Evolutionary conservation across 306 rosid species (phyloP).

Genomic region (Malus orientalis): DNA sequence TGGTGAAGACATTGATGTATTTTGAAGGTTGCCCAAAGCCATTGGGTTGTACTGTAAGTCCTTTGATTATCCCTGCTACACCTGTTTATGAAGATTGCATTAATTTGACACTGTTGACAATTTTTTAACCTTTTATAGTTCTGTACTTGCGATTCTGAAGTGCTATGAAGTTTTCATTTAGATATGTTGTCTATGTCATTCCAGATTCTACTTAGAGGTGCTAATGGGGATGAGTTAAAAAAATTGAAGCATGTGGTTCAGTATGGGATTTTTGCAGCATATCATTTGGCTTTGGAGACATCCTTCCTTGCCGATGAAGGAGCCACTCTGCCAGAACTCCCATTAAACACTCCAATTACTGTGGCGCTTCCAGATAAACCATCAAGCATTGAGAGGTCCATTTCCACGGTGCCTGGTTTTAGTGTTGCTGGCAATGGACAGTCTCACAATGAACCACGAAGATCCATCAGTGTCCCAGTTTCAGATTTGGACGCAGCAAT

Average conservation of each 20-base stretch:
- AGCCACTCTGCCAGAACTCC: conserved; percentile 84
- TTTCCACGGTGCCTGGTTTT: conserved; percentile 79
- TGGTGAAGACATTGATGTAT: conserved; percentile 85
- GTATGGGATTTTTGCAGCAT: conserved; percentile 95
- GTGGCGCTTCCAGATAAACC: conserved; percentile 72
- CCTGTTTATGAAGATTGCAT: not conserved
- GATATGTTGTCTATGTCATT: conserved; percentile 13
- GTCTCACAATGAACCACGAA: conserved; percentile 33
- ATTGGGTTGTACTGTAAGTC: conserved; percentile 90
- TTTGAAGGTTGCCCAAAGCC: conserved; percentile 99
- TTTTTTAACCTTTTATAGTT: not conserved
- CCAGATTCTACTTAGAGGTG: conserved; percentile 91
- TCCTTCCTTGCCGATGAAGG: conserved; percentile 99
- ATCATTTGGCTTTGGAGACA: conserved; percentile 95
- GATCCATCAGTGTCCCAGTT: conserved; percentile 43
- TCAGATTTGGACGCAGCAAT: conserved; percentile 33
- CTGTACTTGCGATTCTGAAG: not conserved
- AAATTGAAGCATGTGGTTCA: conserved; percentile 92
- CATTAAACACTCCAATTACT: conserved; percentile 57
- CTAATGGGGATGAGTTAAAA: conserved; percentile 77
- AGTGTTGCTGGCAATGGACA: conserved; percentile 29
- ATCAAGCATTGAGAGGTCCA: conserved; percentile 64
- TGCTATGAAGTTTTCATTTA: conserved; percentile 21
- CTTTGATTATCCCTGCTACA: not conserved
- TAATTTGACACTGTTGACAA: not conserved